Evolutionary conservation across 2,329 filamentous ascomycete species (phyloP).

Genomic region (Ampelomyces quisqualis): DNA sequence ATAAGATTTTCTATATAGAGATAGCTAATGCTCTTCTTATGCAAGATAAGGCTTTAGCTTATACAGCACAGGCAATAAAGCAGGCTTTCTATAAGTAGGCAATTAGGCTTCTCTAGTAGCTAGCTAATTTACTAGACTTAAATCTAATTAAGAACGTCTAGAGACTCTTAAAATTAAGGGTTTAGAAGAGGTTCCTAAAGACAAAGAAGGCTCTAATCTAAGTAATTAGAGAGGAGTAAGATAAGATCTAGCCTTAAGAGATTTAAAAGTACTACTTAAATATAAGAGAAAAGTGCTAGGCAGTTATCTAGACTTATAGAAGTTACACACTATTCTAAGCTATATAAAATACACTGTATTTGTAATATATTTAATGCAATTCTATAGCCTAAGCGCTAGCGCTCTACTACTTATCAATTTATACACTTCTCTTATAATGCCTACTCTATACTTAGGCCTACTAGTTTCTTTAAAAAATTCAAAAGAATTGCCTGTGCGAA

Average conservation of each 20-base stretch:
- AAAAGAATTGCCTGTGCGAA: no score
- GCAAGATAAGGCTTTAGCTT: conserved; percentile 5
- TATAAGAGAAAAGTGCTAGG: not conserved
- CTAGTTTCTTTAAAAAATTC: no score
- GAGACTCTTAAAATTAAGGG: conserved; percentile 4
- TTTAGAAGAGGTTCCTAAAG: conserved; percentile 3
- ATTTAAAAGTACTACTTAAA: not conserved
- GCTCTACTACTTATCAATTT: not conserved
- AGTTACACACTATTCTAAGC: not conserved
- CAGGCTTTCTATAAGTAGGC: not conserved
- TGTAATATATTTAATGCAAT: not conserved
- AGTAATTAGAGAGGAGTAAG: conserved; percentile 7
- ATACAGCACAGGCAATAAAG: conserved; percentile 1
- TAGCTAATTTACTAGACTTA: conserved; percentile 5
- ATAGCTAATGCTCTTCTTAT: conserved; percentile 3
- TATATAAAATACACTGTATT: conserved; percentile 1
- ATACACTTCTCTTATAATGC: not conserved
- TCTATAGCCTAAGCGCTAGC: not conserved
- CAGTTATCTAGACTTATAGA: not conserved
- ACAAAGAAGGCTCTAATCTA: conserved; percentile 3
- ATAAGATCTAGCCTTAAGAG: conserved; percentile 1
- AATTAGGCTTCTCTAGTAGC: conserved; percentile 3
- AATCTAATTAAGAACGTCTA: conserved; percentile 12
- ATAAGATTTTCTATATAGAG: conserved; percentile 3
- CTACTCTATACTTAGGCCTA: no score